Evolutionary conservation across 2,329 filamentous ascomycete species (phyloP), one percentile per base, ranked within the genome.

Genomic region (Ceratocystis eucalypticola): DNA sequence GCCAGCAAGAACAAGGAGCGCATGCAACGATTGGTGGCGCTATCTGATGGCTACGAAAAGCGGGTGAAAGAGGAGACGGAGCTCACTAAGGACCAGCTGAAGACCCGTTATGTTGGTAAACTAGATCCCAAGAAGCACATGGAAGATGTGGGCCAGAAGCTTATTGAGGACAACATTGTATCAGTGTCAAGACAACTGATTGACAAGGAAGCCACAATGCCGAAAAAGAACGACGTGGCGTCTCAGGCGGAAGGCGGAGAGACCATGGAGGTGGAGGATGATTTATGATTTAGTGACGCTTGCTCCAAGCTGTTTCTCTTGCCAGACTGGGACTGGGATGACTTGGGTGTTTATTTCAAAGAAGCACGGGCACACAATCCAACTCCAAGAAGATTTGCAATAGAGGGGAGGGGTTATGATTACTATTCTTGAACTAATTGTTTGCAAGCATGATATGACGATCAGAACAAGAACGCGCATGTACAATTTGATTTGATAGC

Each of bases 91-190:
- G 94, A 99, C 55, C 94, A 99, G 76, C 83, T 99, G 69, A 96
- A 97, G 85, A 99, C 94, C 66, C 86, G 94, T 81, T 99, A 99
- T 76, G 94, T 99, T 45, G 94, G 94, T 77, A 99, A 99, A 80
- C 86, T 97, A 67, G 94, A 99, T 74, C 94, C 94, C 67, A 99
- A 99, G 88, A 99, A 99, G 82, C 95, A 99, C 76, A 83, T 99
- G 74, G 92, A 96, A 77, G 91, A 96, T 72, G 90, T 99, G 61
- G 94, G 94, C 66, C 92, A 96, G 77, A 87, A 95, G 75, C 83
- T 97, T 70, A 97, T 99, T 73, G 95, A 99, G 79, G 94, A 99
- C 83, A 99, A 99, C 78, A 99, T 99, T 70, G 94, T 99, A 12
- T 90, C 91, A 2, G 92, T 99, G n/a, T 95, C 91, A 70, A 84